Evolutionary conservation across 2,329 filamentous ascomycete genomes (phyloP).

Genomic region (Colletotrichum brevisporum): DNA sequence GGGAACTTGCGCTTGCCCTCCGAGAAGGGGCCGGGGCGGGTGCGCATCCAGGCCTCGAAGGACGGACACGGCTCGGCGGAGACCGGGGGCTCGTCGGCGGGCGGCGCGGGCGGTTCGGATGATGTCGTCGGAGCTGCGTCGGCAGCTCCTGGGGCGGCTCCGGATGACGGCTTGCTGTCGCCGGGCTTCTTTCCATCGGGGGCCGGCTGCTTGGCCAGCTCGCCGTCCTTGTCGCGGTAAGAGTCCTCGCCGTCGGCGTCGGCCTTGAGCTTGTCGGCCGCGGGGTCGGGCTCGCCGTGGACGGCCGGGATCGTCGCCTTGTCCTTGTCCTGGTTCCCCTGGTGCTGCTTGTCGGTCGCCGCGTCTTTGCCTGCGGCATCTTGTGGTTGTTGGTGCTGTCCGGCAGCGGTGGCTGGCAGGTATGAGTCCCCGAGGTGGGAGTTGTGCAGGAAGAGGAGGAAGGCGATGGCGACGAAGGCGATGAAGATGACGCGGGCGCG

Average conservation of each 20-base stretch:
- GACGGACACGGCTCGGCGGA: conserved; percentile 17
- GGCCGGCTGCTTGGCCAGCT: conserved; percentile 20
- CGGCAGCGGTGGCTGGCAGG: neutral
- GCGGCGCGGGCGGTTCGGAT: neutral
- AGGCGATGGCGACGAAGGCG: conserved; percentile 23
- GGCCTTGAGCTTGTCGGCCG: conserved; percentile 27
- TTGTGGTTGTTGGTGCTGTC: neutral
- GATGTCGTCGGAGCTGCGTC: neutral
- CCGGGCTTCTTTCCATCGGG: neutral
- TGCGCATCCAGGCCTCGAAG: conserved; percentile 35
- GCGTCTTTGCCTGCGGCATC: neutral
- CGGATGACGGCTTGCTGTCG: neutral
- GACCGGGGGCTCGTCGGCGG: neutral
- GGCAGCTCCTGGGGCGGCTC: neutral
- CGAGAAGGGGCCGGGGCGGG: conserved; percentile 57
- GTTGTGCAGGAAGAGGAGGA: conserved; percentile 21
- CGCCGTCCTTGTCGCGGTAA: conserved; percentile 36
- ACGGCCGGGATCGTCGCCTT: neutral
- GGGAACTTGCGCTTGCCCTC: conserved; percentile 81
- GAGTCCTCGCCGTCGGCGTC: conserved; percentile 31
- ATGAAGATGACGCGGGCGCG: conserved; percentile 29
- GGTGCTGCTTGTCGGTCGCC: neutral
- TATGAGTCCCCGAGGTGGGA: conserved; percentile 20
- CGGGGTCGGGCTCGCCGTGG: conserved; percentile 27
- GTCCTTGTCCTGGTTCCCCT: conserved; percentile 26